A percentile compares a stretch with the other conserved stretches of the same genome.
Conservation (phyloP, 179 eudicot species). For the Beta macrorhiza region DNA sequence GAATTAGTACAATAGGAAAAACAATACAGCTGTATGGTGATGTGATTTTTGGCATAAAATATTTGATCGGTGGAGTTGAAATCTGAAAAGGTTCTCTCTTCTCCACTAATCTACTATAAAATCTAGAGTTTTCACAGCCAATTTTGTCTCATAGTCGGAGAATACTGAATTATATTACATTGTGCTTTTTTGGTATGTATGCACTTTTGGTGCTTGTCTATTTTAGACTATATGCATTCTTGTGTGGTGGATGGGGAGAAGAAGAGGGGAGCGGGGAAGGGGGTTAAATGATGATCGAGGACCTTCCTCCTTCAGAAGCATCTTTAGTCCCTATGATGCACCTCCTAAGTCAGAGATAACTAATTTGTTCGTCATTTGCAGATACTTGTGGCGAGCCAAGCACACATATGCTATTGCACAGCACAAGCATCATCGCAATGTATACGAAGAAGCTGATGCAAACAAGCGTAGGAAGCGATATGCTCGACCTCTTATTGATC, state of each 20-base stretch:
- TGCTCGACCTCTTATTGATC: slow-evolving; percentile 93
- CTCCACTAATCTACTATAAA: background rate
- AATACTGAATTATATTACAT: too few relatives aligned
- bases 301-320: background rate
- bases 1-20: background rate
- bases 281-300: background rate
- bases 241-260: background rate
- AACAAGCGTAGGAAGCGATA: slow-evolving; percentile 92
- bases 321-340: background rate
- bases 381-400: slow-evolving; percentile 93
- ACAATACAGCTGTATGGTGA: background rate
- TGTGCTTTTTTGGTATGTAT: background rate
- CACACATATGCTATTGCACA: slow-evolving; percentile 91
- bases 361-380: slow-evolving; percentile 33
- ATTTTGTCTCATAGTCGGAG: too few relatives aligned
- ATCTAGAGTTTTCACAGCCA: background rate
- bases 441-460: slow-evolving; percentile 96
- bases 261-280: background rate
- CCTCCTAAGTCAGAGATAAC: background rate
- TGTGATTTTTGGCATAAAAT: background rate
- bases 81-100: background rate
- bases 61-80: background rate
- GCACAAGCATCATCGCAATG: slow-evolving; percentile 80
- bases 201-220: background rate
- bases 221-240: background rate